These are phyloP conservation scores for Neopestalotiopsis sp. DNA, from an alignment of 2,329 filamentous ascomycete species.

Conservation along the genomic window DNA sequence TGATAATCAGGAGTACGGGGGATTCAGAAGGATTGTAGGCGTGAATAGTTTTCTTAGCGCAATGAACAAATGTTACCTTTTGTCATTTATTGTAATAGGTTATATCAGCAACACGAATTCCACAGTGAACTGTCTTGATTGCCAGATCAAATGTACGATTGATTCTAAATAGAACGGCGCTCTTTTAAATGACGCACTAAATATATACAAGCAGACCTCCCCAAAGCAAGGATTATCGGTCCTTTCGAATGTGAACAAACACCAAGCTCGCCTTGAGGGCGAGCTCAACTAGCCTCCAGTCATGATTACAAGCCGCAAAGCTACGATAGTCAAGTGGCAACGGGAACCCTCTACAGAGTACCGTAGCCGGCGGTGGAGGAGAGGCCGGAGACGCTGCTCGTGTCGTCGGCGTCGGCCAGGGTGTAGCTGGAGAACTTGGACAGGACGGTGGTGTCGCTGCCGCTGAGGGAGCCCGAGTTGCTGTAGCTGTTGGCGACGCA, in stretches of 20 bases:
- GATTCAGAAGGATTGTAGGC: not conserved
- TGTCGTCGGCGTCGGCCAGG: conserved; percentile 16
- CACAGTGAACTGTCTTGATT: not conserved
- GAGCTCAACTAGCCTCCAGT: not conserved
- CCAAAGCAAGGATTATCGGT: not conserved
- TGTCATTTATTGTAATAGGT: not conserved
- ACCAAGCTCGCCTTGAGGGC: not conserved
- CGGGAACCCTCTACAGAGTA: conserved; percentile 9
- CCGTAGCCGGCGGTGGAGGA: conserved; percentile 17
- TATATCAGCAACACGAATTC: not conserved
- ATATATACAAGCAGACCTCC: conserved; percentile 12
- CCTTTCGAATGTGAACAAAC: not conserved
- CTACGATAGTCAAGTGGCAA: not conserved
- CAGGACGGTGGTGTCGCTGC: conserved; percentile 18
- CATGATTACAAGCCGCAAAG: not conserved
- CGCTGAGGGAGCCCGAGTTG: conserved; percentile 17
- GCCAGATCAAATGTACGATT: not conserved
- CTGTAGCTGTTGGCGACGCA: conserved; percentile 19
- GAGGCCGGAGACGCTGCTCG: conserved; percentile 14
- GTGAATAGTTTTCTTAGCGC: not conserved
- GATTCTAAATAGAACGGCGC: conserved; percentile 7
- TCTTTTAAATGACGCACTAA: conserved; percentile 3
- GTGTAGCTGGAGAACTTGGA: conserved; percentile 20
- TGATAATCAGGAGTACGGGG: not conserved
- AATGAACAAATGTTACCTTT: not conserved